Base-by-base conservation (phyloP, 768 basidiomycete species). In the Tephrocybe sp. region DNA sequence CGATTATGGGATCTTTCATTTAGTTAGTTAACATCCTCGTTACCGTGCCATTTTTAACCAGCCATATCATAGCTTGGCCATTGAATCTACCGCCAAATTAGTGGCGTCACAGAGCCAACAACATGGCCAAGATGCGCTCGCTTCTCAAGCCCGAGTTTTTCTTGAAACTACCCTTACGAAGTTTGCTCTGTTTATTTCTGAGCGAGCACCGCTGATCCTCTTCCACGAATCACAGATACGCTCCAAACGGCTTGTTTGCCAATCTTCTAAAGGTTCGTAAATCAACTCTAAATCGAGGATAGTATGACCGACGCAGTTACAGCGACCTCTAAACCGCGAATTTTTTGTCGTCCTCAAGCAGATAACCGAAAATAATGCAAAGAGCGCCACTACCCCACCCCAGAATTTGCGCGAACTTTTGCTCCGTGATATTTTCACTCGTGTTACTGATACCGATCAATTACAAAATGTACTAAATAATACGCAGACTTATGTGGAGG, bases 381-480 rank as follows among this genome's bases (percentile, higher is more conserved):
- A 70, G 38, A 61, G 63, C 1, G 52, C 54, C 25, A 60, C 62
- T 11, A 40, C 56, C 12, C 37, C 62, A 24, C 50, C 65, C 16
- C 66, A 71, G 12, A 62, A 58, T 46, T 58, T 83, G 16, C 69
- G 74, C 38, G 80, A 82, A 43, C 61, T 65, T 2, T 68, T 86
- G 25, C 71, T 87, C n/a, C 78, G 80, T 6, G 83, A 85, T 53
- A 74, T 79, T 1, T 60, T 86, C 11, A 48, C 65, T 2, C 72
- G 81, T 18, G 69, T 72, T 1, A 57, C 68, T 8, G 83, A 86
- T 18, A 73, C 69, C 30, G 84, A 87, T 41, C 65, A 69, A 16
- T 78, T 81, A 51, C 79, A 84, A 53, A 60, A 60, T n/a, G 74
- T 83, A 18, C 62, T 87, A 9, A 66, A 76, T 43, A 88, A 89